phyloP scores from a whole-genome alignment of 306 rosid species.

The Leucaena leucocephala region DNA sequence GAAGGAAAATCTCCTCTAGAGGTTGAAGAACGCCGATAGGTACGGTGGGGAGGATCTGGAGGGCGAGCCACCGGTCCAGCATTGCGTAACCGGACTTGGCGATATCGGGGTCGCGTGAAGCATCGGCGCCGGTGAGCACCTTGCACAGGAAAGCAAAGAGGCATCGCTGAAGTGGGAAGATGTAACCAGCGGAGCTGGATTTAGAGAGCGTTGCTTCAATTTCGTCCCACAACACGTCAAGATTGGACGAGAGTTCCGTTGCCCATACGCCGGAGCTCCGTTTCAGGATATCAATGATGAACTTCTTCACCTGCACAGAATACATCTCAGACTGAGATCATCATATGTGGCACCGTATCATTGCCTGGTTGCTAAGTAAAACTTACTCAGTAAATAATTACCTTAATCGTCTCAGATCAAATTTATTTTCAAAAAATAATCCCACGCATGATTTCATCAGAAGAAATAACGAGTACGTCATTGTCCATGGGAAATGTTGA shows the following conservation, averaged over 20 bases:
- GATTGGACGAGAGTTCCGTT: conserved; percentile 49
- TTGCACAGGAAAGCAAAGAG: conserved; percentile 67
- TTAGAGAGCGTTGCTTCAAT: conserved; percentile 57
- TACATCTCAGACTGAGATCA: not conserved
- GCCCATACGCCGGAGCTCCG: conserved; percentile 77
- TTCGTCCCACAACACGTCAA: conserved; percentile 58
- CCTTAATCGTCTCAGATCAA: not conserved
- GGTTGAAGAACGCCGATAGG: conserved; percentile 72
- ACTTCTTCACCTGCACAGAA: conserved; percentile 59
- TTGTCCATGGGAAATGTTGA: not conserved
- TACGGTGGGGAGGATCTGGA: conserved; percentile 77
- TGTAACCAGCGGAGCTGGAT: conserved; percentile 39
- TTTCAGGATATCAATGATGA: conserved; percentile 56
- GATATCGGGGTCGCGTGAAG: conserved; percentile 55
- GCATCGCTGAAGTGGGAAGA: conserved; percentile 56
- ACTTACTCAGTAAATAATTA: not conserved
- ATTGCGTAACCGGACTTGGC: conserved; percentile 59
- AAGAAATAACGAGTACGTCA: not conserved
- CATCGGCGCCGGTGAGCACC: conserved; percentile 62
- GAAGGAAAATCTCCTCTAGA: conserved; percentile 81
- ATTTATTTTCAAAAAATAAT: no score
- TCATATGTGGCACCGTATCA: not conserved
- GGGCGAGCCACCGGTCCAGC: conserved; percentile 78
- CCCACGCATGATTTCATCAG: no score
- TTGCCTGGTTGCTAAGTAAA: not conserved